Evolutionary conservation across 176 grass and related monocot species (phyloP).

Genomic region (Avena atlantica): DNA sequence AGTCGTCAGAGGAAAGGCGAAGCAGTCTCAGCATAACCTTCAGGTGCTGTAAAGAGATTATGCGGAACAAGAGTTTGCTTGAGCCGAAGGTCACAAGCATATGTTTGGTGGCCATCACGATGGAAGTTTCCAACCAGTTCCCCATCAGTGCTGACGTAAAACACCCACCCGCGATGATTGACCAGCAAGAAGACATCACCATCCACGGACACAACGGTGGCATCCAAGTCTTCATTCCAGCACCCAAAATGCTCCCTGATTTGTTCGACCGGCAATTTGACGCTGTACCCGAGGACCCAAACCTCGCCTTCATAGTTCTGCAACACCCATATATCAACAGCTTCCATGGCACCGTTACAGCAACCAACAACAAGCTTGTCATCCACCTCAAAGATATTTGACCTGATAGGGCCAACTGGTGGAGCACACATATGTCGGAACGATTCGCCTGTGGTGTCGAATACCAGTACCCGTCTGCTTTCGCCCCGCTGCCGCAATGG

Average conservation of each 20-base stretch:
- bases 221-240: not conserved
- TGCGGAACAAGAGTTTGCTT: not conserved
- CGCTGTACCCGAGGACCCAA: not conserved
- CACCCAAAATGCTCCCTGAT: not conserved
- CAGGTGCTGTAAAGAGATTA: not conserved
- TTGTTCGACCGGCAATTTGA: not conserved
- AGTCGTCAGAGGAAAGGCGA: not conserved
- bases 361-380: not conserved
- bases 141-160: not conserved
- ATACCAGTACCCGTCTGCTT: not conserved
- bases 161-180: not conserved
- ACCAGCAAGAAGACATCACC: not conserved
- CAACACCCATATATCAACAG: not conserved
- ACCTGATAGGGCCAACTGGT: not conserved
- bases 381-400: not conserved
- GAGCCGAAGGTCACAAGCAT: not conserved
- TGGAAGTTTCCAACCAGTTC: not conserved
- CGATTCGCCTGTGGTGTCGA: not conserved
- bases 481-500: too few relatives aligned
- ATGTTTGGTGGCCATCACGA: not conserved
- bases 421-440: not conserved
- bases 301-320: not conserved
- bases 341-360: not conserved
- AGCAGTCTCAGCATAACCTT: not conserved
- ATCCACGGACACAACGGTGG: not conserved